A percentile compares a stretch with the other conserved stretches of the same genome.
These are phyloP conservation scores for Cardiospermum halicacabum DNA, from an alignment of 345 rosid genomes.

Conservation along the genomic window DNA sequence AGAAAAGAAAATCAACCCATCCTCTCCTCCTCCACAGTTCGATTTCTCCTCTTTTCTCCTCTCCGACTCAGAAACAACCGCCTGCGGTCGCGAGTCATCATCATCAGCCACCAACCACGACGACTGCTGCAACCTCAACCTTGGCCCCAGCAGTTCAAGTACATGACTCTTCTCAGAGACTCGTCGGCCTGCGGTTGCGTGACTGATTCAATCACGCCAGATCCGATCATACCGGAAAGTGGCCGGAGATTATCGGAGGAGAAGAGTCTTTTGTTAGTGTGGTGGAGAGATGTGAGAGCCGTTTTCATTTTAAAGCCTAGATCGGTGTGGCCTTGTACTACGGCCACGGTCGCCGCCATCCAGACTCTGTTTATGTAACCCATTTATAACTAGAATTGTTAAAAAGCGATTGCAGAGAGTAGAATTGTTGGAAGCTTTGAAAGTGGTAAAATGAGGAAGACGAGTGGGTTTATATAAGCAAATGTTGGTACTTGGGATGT, in stretches of 20 bases:
- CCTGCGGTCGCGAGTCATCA: too few relatives aligned
- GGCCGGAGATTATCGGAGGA: conserved; percentile 65
- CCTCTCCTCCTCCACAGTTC: not conserved
- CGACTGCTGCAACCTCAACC: conserved; percentile 24
- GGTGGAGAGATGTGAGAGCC: conserved; percentile 39
- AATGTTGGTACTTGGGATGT: not conserved
- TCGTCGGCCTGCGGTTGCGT: conserved; percentile 45
- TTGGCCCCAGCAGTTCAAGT: conserved; percentile 89
- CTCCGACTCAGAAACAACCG: too few relatives aligned
- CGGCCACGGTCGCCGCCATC: conserved; percentile 73
- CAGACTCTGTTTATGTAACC: conserved; percentile 52
- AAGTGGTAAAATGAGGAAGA: not conserved
- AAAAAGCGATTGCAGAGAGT: not conserved
- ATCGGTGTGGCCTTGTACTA: conserved; percentile 61
- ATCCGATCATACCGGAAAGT: conserved; percentile 31
- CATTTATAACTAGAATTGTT: conserved; percentile 23
- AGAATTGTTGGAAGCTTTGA: too few relatives aligned
- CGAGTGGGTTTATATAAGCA: conserved; percentile 17
- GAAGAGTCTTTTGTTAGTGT: conserved; percentile 37
- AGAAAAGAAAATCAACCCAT: not conserved
- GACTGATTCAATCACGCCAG: conserved; percentile 36
- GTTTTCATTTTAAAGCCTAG: conserved; percentile 49
- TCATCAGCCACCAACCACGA: too few relatives aligned
- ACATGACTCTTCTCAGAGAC: conserved; percentile 75
- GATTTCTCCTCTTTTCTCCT: not conserved